Evolutionary conservation across 139 green algal species (phyloP), one percentile per base, ranked within the genome.

Genomic region (Picocystis salinarum): DNA sequence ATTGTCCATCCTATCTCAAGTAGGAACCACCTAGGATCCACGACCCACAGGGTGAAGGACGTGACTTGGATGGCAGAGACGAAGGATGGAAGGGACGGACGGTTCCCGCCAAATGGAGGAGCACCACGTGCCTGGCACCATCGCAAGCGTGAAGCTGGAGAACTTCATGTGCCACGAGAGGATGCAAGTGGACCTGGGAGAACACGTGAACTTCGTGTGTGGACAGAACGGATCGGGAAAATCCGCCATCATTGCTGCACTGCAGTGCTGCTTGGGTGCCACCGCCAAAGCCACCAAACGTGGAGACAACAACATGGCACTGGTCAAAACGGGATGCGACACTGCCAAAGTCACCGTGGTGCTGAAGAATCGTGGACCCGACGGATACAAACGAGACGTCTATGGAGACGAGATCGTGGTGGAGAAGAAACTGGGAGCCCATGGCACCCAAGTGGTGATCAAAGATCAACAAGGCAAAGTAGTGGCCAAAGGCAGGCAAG

Each of bases 81-180:
- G n/a, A n/a, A n/a, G n/a, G n/a, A n/a, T n/a, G n/a, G n/a, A n/a
- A n/a, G n/a, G n/a, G n/a, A n/a, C n/a, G n/a, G n/a, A n/a, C n/a
- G n/a, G n/a, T n/a, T n/a, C n/a, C n/a, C n/a, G n/a, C n/a, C n/a
- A n/a, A n/a, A n/a, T n/a, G n/a, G n/a, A n/a, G n/a, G n/a, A n/a
- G n/a, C n/a, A n/a, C n/a, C n/a, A n/a, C n/a, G n/a, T n/a, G n/a
- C n/a, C n/a, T n/a, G 52, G 52, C 18, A 29, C 45, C 28, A 37
- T 62, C 40, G 15, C 25, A 11, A 28, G 20, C 12, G 61, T 87
- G 12, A 36, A 39, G 20, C 17, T 77, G 5, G 42, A 64, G 46
- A 76, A 82, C 48, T 83, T 87, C 59, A 87, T 83, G 76, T 77
- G 69, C 52, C 76, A 87, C 45, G 39, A 61, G 17, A 63, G 76